phyloP scores from a whole-genome alignment of 441 rosid species.

The Arabidopsis hybrid region DNA sequence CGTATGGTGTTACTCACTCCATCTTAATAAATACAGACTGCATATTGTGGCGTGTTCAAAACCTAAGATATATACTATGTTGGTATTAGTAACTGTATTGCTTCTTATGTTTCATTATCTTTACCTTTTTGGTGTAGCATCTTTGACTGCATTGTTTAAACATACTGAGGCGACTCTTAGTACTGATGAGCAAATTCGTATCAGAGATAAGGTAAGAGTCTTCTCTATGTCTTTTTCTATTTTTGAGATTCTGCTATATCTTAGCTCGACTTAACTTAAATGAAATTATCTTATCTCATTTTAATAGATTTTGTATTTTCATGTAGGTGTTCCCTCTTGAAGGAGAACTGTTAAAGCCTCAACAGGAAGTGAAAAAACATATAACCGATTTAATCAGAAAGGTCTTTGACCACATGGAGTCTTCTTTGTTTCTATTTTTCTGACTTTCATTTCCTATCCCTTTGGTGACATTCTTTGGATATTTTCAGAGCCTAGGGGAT shows the following conservation, averaged over 20 bases:
- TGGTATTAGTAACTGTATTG: background rate
- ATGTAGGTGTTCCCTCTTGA: constrained; percentile 85
- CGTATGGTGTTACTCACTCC: constrained; percentile 8
- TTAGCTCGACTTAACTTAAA: background rate
- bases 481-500: no score
- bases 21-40: background rate
- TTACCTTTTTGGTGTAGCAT: constrained; percentile 57
- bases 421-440: background rate
- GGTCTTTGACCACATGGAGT: constrained; percentile 45
- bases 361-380: constrained; percentile 92
- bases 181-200: constrained; percentile 73
- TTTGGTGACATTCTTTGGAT: no score
- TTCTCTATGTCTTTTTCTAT: background rate
- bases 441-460: no score
- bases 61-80: no score
- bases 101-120: background rate
- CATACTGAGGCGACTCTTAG: constrained; percentile 74
- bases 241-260: background rate
- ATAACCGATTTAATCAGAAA: constrained; percentile 86
- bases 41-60: no score
- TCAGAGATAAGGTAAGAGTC: constrained; percentile 79
- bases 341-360: constrained; percentile 88
- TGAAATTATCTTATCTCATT: constrained; percentile 4
- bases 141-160: constrained; percentile 82
- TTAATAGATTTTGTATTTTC: constrained; percentile 2